Evolutionary conservation across 2,329 filamentous ascomycete species (phyloP).

Genomic region (Penicillium rolfsii): DNA sequence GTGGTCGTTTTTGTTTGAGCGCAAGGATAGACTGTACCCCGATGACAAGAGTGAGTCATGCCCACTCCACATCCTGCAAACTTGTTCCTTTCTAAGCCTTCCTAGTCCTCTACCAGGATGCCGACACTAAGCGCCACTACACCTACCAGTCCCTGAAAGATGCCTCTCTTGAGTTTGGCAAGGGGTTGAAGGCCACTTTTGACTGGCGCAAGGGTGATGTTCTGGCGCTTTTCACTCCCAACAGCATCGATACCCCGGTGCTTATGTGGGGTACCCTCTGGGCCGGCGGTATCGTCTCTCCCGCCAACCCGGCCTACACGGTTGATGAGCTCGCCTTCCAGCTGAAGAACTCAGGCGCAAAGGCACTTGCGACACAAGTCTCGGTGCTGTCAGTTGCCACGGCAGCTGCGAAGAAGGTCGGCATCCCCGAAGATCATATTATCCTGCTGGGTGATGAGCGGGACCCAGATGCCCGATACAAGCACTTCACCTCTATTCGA

Average conservation of each 20-base stretch:
- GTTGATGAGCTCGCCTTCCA: conserved; percentile 82
- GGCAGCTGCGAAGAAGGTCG: conserved; percentile 69
- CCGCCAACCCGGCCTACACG: conserved; percentile 87
- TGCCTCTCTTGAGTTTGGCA: conserved; percentile 74
- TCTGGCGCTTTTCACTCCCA: conserved; percentile 79
- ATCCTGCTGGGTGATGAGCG: conserved; percentile 69
- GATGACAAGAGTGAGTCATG: conserved; percentile 69
- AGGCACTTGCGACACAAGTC: conserved; percentile 73
- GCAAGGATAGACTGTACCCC: conserved; percentile 65
- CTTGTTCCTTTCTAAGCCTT: conserved; percentile 12
- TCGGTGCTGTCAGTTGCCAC: conserved; percentile 66
- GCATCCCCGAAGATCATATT: conserved; percentile 72
- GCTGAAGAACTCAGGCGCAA: conserved; percentile 75
- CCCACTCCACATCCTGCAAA: not conserved
- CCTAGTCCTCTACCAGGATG: conserved; percentile 78
- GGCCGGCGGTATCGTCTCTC: conserved; percentile 80
- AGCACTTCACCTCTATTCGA: conserved; percentile 73
- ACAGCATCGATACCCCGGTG: conserved; percentile 79
- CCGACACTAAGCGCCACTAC: conserved; percentile 69
- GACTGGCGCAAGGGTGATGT: conserved; percentile 84
- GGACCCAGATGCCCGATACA: conserved; percentile 62
- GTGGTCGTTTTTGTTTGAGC: conserved; percentile 78
- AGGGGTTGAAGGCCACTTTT: conserved; percentile 73
- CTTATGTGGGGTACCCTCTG: conserved; percentile 79
- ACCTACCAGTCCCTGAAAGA: conserved; percentile 70